phyloP scores from a whole-genome alignment of 805 yeast species.

The Saturnispora serradocipensis region DNA sequence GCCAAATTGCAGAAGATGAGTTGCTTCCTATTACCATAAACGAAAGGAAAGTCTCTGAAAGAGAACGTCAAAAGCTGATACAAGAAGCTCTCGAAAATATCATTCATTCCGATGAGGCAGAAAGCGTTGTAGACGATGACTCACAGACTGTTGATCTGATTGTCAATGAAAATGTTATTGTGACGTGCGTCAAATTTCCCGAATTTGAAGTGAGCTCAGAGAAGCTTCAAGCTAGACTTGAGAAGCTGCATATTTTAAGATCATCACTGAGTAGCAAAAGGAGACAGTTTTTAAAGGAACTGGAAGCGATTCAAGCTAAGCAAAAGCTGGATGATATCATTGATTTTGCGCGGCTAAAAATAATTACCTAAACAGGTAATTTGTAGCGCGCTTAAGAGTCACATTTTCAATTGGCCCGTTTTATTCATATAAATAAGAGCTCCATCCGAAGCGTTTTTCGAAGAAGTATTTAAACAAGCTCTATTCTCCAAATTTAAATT shows the following conservation, averaged over 20 bases:
- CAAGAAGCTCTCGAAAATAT: not conserved
- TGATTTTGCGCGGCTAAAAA: conserved; percentile 11
- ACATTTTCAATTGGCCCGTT: not conserved
- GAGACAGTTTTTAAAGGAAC: not conserved
- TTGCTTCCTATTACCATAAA: not conserved
- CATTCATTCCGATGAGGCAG: not conserved
- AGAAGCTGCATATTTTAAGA: not conserved
- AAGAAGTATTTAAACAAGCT: not conserved
- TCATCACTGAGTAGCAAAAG: not conserved
- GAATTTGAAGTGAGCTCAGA: not conserved
- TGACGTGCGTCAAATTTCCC: not conserved
- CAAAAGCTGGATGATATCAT: not conserved
- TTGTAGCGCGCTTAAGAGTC: conserved; percentile 14
- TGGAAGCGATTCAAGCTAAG: not conserved
- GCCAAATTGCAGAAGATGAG: not conserved
- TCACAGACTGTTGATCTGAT: not conserved
- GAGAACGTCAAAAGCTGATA: not conserved
- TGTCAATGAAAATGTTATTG: not conserved
- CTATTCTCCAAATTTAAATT: not conserved
- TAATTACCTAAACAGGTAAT: conserved; percentile 14
- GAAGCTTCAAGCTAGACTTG: not conserved
- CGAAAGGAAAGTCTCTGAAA: not conserved
- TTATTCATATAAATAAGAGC: not conserved
- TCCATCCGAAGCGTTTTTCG: not conserved
- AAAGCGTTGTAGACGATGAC: not conserved